These are phyloP conservation scores for Cubamyces lactineus DNA, from an alignment of 768 basidiomycete species.

Conservation along the genomic window DNA sequence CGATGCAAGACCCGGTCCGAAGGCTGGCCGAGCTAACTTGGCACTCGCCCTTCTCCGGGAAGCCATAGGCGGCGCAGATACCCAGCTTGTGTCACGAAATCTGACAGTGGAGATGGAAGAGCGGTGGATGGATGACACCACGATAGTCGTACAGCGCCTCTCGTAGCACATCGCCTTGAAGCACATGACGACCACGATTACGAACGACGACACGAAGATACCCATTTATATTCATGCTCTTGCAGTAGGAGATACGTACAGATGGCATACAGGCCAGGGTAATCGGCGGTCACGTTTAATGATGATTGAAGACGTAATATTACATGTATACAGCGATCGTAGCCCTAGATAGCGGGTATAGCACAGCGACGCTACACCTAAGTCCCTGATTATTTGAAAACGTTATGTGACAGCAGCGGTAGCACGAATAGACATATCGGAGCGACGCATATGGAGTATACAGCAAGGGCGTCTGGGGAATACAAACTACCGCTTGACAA, in stretches of 20 bases:
- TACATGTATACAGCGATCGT: constrained; percentile 14
- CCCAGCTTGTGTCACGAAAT: constrained; percentile 43
- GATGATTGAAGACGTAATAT: background rate
- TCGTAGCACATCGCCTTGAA: constrained; percentile 27
- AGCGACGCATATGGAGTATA: background rate
- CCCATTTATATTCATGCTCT: constrained; percentile 7
- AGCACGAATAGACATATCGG: background rate
- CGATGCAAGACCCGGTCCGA: constrained; percentile 23
- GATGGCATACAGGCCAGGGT: background rate
- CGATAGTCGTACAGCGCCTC: constrained; percentile 46
- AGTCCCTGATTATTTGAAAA: constrained; percentile 7
- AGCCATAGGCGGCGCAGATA: constrained; percentile 47
- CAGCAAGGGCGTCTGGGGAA: background rate
- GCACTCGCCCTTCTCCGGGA: constrained; percentile 47
- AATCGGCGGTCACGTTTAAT: background rate
- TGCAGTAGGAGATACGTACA: background rate
- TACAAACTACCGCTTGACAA: constrained; percentile 5
- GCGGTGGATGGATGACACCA: constrained; percentile 55
- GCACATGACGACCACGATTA: background rate
- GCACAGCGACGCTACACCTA: constrained; percentile 2
- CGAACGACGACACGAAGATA: constrained; percentile 26
- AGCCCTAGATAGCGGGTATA: constrained; percentile 12
- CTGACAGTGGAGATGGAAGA: constrained; percentile 55
- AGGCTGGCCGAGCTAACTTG: constrained; percentile 35
- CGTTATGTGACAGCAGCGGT: background rate